Evolutionary conservation across 2,329 filamentous ascomycete genomes (phyloP).

Genomic region (Phialophora expanda): DNA sequence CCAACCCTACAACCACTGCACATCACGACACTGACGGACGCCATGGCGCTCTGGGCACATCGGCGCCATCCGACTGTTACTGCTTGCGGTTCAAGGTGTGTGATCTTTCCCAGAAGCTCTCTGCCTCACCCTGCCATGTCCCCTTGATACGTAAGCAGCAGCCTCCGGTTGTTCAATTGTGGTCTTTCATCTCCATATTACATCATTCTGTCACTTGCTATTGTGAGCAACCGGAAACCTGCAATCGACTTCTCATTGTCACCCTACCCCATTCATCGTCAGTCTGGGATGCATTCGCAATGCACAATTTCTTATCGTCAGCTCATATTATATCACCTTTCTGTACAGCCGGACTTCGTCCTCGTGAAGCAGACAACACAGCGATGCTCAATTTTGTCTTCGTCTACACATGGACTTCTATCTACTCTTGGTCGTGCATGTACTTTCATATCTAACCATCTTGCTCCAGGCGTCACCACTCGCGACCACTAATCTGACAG

Average conservation of each 20-base stretch:
- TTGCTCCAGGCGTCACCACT: constrained; percentile 25
- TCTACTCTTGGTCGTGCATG: constrained; percentile 11
- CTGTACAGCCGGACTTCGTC: not conserved
- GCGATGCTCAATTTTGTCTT: constrained; percentile 6
- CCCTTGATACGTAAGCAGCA: constrained; percentile 4
- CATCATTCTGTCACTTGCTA: constrained; percentile 18
- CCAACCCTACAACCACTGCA: not conserved
- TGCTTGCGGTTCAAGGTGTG: constrained; percentile 29
- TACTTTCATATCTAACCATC: constrained; percentile 21
- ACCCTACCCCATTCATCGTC: not conserved
- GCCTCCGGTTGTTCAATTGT: not conserved
- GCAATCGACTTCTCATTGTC: constrained; percentile 1
- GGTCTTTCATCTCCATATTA: not conserved
- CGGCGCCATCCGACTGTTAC: constrained; percentile 12
- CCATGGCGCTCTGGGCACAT: not conserved
- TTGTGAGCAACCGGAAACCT: constrained; percentile 5
- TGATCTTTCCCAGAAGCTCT: constrained; percentile 2
- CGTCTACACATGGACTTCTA: constrained; percentile 22
- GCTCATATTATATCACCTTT: not conserved
- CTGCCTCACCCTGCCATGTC: constrained; percentile 8
- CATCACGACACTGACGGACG: constrained; percentile 7
- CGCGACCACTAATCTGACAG: not conserved
- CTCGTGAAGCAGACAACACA: not conserved
- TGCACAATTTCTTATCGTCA: not conserved
- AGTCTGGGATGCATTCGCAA: constrained; percentile 1